A percentile compares a stretch with the other conserved stretches of the same genome.
Conservation (phyloP, 805 yeast genomes). For the Candida ulmi region DNA sequence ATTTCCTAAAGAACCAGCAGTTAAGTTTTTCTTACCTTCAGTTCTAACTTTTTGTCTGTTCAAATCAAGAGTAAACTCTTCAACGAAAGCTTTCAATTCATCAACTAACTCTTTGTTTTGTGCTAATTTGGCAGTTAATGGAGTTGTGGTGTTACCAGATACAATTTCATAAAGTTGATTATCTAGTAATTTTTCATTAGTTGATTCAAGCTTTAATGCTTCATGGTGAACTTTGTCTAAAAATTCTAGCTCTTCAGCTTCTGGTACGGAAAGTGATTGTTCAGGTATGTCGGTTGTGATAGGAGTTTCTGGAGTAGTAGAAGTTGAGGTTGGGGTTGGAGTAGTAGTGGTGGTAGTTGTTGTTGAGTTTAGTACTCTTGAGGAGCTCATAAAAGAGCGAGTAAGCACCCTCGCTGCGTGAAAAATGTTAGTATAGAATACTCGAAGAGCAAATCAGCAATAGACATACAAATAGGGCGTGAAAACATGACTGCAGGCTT, state of each 20-base stretch:
- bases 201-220: slow-evolving; percentile 12
- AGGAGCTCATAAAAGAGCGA: slow-evolving; percentile 3
- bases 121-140: slow-evolving; percentile 11
- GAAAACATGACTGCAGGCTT: slow-evolving; percentile 2
- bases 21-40: neutral
- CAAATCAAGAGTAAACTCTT: slow-evolving; percentile 16
- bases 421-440: neutral
- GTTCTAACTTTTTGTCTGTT: slow-evolving; percentile 11
- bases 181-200: slow-evolving; percentile 15
- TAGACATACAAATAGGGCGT: slow-evolving; percentile 7
- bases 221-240: slow-evolving; percentile 12
- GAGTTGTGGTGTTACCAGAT: slow-evolving; percentile 16
- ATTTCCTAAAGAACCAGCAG: slow-evolving; percentile 2
- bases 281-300: neutral
- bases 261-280: neutral
- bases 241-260: slow-evolving; percentile 12
- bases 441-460: neutral
- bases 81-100: slow-evolving; percentile 16
- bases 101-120: slow-evolving; percentile 15
- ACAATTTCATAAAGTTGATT: slow-evolving; percentile 16
- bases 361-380: slow-evolving; percentile 8
- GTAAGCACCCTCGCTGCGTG: slow-evolving; percentile 5
- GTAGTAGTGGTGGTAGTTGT: neutral
- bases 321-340: neutral
- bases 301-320: neutral